Conservation (phyloP, 176 grass and related monocot species). For the Eragrostis nindensis region DNA sequence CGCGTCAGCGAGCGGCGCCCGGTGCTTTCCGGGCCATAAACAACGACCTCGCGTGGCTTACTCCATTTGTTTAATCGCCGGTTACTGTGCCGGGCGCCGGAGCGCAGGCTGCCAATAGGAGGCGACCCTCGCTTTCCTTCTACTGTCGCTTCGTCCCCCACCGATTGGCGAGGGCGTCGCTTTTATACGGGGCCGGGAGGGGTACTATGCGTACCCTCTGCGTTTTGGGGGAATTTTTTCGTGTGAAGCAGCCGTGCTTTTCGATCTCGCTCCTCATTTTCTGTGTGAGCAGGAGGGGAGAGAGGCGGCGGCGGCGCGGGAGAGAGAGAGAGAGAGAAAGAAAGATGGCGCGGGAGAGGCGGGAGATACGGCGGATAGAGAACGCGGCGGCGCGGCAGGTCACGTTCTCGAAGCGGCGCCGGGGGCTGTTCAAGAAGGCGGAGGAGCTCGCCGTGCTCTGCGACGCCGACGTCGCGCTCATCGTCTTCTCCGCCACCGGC, state of each 20-base stretch:
- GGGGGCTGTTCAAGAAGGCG: constrained; percentile 95
- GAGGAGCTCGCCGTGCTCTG: constrained; percentile 91
- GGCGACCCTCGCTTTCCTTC: not conserved
- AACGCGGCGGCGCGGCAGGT: constrained; percentile 91
- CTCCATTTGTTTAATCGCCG: constrained; percentile 16
- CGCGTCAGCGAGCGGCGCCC: not conserved
- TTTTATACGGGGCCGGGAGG: not conserved
- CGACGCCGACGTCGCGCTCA: constrained; percentile 85
- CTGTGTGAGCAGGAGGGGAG: not conserved
- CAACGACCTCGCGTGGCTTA: not conserved
- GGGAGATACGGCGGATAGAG: constrained; percentile 77
- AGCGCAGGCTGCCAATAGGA: not conserved
- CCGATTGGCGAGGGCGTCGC: constrained; percentile 15
- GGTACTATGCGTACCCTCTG: not conserved
- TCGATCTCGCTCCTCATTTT: not conserved
- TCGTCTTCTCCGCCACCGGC: constrained; percentile 93
- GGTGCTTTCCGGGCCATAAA: not conserved
- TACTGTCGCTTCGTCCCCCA: not conserved
- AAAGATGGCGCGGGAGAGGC: constrained; percentile 83
- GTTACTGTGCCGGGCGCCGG: not conserved
- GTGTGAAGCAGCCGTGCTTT: not conserved
- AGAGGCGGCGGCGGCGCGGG: not conserved
- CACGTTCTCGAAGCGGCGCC: constrained; percentile 86
- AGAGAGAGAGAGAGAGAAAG: not conserved
- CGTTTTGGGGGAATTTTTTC: not conserved